phyloP scores from a whole-genome alignment of 164 flowering plant genomes.

The Chloranthus sessilifolius region DNA sequence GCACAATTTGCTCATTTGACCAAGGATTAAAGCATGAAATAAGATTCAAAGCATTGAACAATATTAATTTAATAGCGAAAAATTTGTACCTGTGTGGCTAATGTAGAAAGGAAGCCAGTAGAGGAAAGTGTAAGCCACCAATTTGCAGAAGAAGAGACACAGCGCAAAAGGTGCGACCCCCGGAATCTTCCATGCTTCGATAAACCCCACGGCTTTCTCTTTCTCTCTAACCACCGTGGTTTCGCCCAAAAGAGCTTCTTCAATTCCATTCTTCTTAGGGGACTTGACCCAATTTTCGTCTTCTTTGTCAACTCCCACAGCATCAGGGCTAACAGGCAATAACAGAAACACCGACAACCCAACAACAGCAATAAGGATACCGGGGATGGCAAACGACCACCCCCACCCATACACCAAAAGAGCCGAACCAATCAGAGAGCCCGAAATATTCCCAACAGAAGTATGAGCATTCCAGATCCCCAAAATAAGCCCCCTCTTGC shows the following conservation, averaged over 20 bases:
- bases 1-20: no score
- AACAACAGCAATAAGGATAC: constrained; percentile 48
- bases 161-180: constrained; percentile 92
- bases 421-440: constrained; percentile 75
- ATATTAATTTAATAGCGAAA: background rate
- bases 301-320: constrained; percentile 46
- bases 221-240: constrained; percentile 10
- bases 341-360: constrained; percentile 61
- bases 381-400: constrained; percentile 91
- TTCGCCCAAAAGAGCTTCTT: constrained; percentile 42
- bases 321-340: constrained; percentile 68
- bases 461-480: constrained; percentile 98
- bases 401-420: constrained; percentile 90
- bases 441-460: constrained; percentile 84
- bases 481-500: constrained; percentile 86
- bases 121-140: constrained; percentile 94
- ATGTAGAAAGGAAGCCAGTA: constrained; percentile 98
- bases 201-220: constrained; percentile 62
- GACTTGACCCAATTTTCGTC: constrained; percentile 36
- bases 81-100: constrained; percentile 70
- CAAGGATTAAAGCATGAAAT: no score
- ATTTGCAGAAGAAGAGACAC: constrained; percentile 89
- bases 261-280: constrained; percentile 32
- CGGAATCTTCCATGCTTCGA: constrained; percentile 93
- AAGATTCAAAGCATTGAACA: no score